Base-by-base conservation (phyloP, 192 early-diverging fungal genomes). In the Backusella mclennaniae region DNA sequence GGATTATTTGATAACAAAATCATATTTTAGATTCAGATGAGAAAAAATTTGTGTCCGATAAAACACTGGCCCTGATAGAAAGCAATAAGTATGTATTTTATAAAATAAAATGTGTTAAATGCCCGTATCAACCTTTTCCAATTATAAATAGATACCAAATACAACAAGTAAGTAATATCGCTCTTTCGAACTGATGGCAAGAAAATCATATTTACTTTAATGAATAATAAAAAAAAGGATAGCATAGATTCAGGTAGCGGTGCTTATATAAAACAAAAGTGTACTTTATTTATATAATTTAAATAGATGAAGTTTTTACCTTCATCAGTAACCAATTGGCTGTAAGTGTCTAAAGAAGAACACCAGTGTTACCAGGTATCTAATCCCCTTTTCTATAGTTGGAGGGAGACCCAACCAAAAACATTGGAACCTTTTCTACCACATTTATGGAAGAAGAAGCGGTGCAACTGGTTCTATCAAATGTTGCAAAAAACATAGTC, bases 391-490 rank as follows among this genome's bases (percentile, higher is more conserved):
- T 42, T 67, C 80, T 86, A 19, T 84, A 89, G 82, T 85, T 94
- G 39, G 95, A 96, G 69, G 91, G 93, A 69, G 90, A 90, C 41
- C 94, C 95, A 39, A 83, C 84, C 70, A 84, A 91, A 74, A 95
- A 94, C 85, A 83, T 93, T 76, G 93, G 92, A 0, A 88, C 89
- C 33, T 95, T 92, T 81, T 92, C 95, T 33, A 93, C 92, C 9
- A 79, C 76, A 41, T 79, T 46, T 69, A 77, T 80, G 75, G 78
- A 96, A 74, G 88, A 88, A 1, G 92, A 94, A 79, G 93, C 93
- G 7, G 88, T 94, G 19, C 89, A 91, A 79, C 85, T 96, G 66
- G 93, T 95, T 59, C 75, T 86, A 9, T 92, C 94, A 72, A 93
- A 89, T 73, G 79, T 92, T 41, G 83, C 76, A 79, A 95, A 96